Base-by-base conservation (phyloP, 768 basidiomycete species). In the Naganishia friedmannii region DNA sequence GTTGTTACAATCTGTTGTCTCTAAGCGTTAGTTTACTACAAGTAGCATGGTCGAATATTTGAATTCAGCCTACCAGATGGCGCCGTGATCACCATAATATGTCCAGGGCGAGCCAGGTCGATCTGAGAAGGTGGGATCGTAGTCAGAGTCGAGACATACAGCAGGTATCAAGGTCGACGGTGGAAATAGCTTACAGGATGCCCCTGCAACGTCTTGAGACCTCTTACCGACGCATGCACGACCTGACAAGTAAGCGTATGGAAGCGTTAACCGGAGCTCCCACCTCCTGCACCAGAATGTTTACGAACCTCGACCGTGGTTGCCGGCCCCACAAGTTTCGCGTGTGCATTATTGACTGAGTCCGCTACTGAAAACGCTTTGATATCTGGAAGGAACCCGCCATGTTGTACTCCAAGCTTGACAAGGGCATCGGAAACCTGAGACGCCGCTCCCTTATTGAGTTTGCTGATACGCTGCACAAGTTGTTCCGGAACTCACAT, bases 361-460 rank as follows among this genome's bases (percentile, higher is more conserved):
- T 34, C 65, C 48, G 2, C 21, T 1, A 37, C 45, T 21, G 65
- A 66, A 19, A 66, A 66, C 3, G 53, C 53, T 23, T 32, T 26
- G 28, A 66, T 66, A n/a, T 66, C 65, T 6, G 48, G 65, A 7
- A 66, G 31, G 34, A 31, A 39, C 3, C 65, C 65, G 12, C 65
- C 65, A 54, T 51, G 46, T 12, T 32, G 65, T 3, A 53, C 10
- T 9, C 65, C 65, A 23, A 54, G 46, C 29, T 66, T 51, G 48
- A 66, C 53, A 8, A 66, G 65, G 7, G 65, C 65, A 54, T 66
- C 65, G 15, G 65, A 66, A 9, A 66, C 51, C 65, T 66, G 48
- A 45, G 7, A 28, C 15, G 15, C 17, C 48, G 54, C 6, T n/a
- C 6, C 54, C 13, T 5, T 3, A 12, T 31, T 32, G 13, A 17